These are phyloP conservation scores for Scheffersomyces lignosus DNA, from an alignment of 805 yeast species.

Conservation along the genomic window DNA sequence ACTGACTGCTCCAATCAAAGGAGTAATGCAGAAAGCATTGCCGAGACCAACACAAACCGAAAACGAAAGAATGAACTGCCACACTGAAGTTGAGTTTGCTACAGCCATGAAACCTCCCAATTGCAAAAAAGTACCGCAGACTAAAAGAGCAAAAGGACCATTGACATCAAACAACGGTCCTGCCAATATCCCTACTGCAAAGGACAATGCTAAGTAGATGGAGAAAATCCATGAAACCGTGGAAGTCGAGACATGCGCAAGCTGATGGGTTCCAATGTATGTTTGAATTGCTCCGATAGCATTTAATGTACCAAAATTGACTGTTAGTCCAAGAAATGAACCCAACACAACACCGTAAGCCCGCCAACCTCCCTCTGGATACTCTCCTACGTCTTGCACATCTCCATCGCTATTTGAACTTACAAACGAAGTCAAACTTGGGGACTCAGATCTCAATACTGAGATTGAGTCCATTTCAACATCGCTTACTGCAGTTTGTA, in stretches of 20 bases:
- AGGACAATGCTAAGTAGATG: constrained; percentile 32
- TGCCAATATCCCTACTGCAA: constrained; percentile 20
- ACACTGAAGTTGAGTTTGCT: constrained; percentile 14
- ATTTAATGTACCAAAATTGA: constrained; percentile 30
- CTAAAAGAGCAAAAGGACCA: constrained; percentile 17
- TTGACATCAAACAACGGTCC: constrained; percentile 22
- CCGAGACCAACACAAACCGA: constrained; percentile 20
- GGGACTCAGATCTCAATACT: too few relatives aligned
- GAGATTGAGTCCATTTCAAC: too few relatives aligned
- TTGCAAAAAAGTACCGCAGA: constrained; percentile 12
- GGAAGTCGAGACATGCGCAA: constrained; percentile 24
- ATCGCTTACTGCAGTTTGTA: too few relatives aligned
- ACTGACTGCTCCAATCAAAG: constrained; percentile 19
- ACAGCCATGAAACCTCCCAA: constrained; percentile 20
- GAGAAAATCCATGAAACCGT: constrained; percentile 44
- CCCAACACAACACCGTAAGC: constrained; percentile 25
- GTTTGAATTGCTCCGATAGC: constrained; percentile 42
- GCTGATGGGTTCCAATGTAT: constrained; percentile 37
- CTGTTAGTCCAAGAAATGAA: constrained; percentile 48
- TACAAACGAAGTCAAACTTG: too few relatives aligned
- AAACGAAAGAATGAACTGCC: constrained; percentile 21
- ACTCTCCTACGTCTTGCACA: background rate
- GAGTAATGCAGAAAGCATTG: constrained; percentile 22
- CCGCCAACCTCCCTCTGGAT: constrained; percentile 24
- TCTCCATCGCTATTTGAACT: too few relatives aligned